Evolutionary conservation across 2,329 filamentous ascomycete species (phyloP), one percentile per base, ranked within the genome.

Genomic region (Phialocephala subalpina): DNA sequence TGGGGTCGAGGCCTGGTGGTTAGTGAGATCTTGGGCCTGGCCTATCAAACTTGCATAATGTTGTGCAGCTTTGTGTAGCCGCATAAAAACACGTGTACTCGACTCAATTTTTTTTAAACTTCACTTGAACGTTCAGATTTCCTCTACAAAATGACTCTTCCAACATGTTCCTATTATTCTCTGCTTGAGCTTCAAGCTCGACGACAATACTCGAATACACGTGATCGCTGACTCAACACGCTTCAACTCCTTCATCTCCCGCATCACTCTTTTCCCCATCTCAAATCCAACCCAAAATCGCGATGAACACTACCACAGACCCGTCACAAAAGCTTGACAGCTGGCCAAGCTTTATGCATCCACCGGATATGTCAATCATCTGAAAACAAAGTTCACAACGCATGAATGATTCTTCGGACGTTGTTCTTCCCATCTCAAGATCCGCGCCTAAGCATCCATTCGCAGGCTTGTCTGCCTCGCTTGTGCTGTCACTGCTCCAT

Each of bases 321-420:
- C 52, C 18, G 27, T 11, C 49, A 33, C 47, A 35, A 56, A 64
- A 57, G 58, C 58, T 57, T 64, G 18, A 14, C n/a, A 25, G 7
- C 36, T 16, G 6, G 58, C 63, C 63, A 58, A 65, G 42, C 35
- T 3, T 20, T 33, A 61, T 65, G 60, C 47, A 25, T 18, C n/a
- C 45, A 9, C 16, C 60, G 56, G 60, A 57, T 63, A 58, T 8
- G 52, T 59, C 57, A 33, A 59, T 66, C 64, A 57, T 66, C 59
- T 60, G 58, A 62, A 64, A 62, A 62, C 53, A 58, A 62, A 36
- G 9, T 47, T 61, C 29, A 27, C 38, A 53, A 56, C 45, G 63
- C 67, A 66, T 68, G 64, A 64, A 64, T 47, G 36, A 63, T 62
- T 62, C 36, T 58, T 62, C 62, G 60, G 60, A 64, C 45, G 27